Evolutionary conservation across 805 yeast species (phyloP), one percentile per base, ranked within the genome.

Genomic region (Wickerhamiella kurtzmanii): DNA sequence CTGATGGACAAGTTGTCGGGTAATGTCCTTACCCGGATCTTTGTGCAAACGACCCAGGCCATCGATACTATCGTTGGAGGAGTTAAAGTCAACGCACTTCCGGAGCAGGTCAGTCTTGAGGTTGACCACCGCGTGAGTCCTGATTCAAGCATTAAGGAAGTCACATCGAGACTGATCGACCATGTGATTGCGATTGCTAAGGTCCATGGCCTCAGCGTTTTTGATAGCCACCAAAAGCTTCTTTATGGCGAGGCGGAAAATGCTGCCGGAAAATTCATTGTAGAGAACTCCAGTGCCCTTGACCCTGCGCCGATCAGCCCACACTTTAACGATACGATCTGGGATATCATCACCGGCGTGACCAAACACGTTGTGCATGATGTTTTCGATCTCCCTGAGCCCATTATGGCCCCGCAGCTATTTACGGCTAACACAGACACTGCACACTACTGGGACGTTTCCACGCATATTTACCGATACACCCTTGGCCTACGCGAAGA

Each of bases 361-460:
- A 66, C 79, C 35, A 72, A 79, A 51, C 73, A 75, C 49, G 71
- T 82, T 43, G 77, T 74, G 56, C 84, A 80, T 59, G 50, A 53
- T 58, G 52, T 44, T 11, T 11, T 38, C 9, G 48, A 45, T 11
- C 20, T 15, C 22, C 19, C 38, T 15, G 48, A 61, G n/a, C 58
- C 69, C 15, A 53, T 75, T 38, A 70, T 76, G 15, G 68, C 81
- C 2, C 85, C 87, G 2, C 65, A 73, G 21, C 59, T 80, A 37
- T 73, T 76, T 71, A 69, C 82, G 2, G 87, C 80, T 18, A 80
- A 80, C 61, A 81, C 88, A 2, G 88, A 82, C 57, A 80, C 87
- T 3, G 65, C 68, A 48, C 69, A 73, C 56, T 82, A 78, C 62
- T 79, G 85, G 86, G 58, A 63, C 39, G 64, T 82, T 54, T 73